Conservation (phyloP, 306 rosid species). For the Vachellia collinsii region DNA sequence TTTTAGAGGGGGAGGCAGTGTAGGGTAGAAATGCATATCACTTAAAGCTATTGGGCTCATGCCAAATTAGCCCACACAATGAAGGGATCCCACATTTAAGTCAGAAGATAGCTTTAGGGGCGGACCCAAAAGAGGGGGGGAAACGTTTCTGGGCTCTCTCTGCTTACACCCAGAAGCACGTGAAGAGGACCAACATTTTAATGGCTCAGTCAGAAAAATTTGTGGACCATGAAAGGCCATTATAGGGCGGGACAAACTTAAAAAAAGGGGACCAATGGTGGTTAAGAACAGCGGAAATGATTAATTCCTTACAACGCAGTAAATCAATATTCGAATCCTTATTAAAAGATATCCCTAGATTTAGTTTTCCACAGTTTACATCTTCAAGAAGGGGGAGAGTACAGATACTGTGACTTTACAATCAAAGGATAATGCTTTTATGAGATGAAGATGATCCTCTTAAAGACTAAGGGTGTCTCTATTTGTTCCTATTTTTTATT, state of each 20-base stretch:
- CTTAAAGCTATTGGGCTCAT: not conserved
- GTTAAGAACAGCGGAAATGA: no score
- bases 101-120: not conserved
- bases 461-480: no score
- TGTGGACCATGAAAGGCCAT: not conserved
- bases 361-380: no score
- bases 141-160: not conserved
- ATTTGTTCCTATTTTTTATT: no score
- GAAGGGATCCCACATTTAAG: not conserved
- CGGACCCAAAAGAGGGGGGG: not conserved
- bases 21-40: not conserved
- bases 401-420: no score
- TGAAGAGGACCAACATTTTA: not conserved
- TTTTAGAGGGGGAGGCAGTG: not conserved
- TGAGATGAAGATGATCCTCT: no score
- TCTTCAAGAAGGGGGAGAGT: no score
- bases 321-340: no score
- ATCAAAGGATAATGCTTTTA: no score
- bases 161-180: not conserved
- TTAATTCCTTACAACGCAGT: no score
- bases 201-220: not conserved
- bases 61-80: no score
- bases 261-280: not conserved
- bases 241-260: not conserved
- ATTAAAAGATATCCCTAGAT: no score